Percentiles rank a stretch among this genome's conserved stretches.
phyloP scores from a whole-genome alignment of 768 basidiomycete genomes.

The Tulasnella calospora region DNA sequence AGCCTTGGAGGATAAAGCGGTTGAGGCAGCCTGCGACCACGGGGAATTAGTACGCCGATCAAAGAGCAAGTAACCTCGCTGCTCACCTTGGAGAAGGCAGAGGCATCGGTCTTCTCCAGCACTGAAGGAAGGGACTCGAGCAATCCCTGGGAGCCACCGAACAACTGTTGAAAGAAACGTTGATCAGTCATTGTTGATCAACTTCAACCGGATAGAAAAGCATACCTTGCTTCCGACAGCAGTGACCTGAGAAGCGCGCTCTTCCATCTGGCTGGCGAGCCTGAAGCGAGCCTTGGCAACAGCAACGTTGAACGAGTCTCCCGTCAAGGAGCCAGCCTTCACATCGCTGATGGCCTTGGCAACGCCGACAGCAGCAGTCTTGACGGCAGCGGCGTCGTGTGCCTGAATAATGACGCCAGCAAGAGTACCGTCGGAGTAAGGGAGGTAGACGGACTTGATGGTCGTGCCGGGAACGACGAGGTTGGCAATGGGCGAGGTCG shows the following conservation, averaged over 20 bases:
- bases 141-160: conserved; percentile 47
- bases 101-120: conserved; percentile 63
- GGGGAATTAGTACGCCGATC: not conserved
- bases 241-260: conserved; percentile 59
- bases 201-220: conserved; percentile 20
- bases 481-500: conserved; percentile 62
- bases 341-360: conserved; percentile 59
- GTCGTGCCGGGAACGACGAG: conserved; percentile 55
- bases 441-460: conserved; percentile 70
- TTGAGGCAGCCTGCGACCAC: conserved; percentile 52
- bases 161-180: conserved; percentile 45
- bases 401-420: conserved; percentile 80
- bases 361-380: conserved; percentile 62
- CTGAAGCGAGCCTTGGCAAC: conserved; percentile 84
- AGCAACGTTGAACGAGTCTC: conserved; percentile 73
- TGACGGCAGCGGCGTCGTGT: conserved; percentile 55
- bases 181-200: conserved; percentile 11
- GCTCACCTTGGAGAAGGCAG: conserved; percentile 66
- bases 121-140: conserved; percentile 14
- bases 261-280: conserved; percentile 65
- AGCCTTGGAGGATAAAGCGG: conserved; percentile 69
- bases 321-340: conserved; percentile 44
- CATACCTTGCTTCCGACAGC: conserved; percentile 60
- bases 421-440: conserved; percentile 88
- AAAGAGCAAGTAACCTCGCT: not conserved